Evolutionary conservation across 768 basidiomycete species (phyloP).

Genomic region (Boletus vermiculosoides): DNA sequence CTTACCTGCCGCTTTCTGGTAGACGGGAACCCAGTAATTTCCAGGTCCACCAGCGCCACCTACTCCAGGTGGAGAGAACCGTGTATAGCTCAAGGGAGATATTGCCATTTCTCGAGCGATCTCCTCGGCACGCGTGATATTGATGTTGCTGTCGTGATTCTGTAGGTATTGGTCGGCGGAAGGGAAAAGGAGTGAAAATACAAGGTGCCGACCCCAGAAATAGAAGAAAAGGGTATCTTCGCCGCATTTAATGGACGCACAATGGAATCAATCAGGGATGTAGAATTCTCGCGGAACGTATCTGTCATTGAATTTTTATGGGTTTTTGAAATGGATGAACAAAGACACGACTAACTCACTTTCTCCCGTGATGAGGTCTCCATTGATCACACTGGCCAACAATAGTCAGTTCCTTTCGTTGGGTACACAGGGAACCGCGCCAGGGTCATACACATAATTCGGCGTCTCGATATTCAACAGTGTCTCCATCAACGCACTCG

Average conservation of each 20-base stretch:
- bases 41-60: conserved; percentile 64
- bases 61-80: conserved; percentile 55
- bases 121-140: conserved; percentile 69
- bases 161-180: conserved; percentile 22
- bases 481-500: conserved; percentile 53
- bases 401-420: not conserved
- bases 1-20: conserved; percentile 35
- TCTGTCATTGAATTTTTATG: conserved; percentile 36
- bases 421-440: not conserved
- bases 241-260: conserved; percentile 57
- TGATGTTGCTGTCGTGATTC: conserved; percentile 74
- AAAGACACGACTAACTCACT: conserved; percentile 33
- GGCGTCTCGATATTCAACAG: conserved; percentile 59
- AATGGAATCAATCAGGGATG: conserved; percentile 61
- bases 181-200: not conserved
- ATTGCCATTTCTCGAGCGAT: conserved; percentile 59
- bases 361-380: conserved; percentile 74
- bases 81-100: conserved; percentile 61
- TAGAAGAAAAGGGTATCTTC: conserved; percentile 62
- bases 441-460: conserved; percentile 59
- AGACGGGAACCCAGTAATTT: conserved; percentile 79
- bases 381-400: conserved; percentile 58
- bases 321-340: not conserved
- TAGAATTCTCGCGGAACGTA: conserved; percentile 66
- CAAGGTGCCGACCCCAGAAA: conserved; percentile 55